Evolutionary conservation across 805 yeast species (phyloP), one percentile per base, ranked within the genome.

Genomic region (Wickerhamiella occidentalis): DNA sequence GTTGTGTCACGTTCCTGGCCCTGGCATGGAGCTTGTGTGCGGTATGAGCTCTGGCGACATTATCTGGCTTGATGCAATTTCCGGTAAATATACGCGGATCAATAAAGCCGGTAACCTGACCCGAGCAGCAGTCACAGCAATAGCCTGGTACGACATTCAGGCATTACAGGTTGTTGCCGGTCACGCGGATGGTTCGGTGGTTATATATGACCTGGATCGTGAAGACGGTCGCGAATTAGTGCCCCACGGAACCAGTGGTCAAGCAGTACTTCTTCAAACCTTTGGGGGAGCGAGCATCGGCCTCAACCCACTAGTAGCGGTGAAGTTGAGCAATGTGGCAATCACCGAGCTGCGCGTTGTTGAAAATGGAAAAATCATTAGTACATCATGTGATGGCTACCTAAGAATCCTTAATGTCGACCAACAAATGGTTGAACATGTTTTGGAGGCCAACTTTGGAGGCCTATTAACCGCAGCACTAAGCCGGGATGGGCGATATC

Each of bases 41-140:
- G 92, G 90, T 1, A 73, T 78, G 53, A 75, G 80, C 17, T 65
- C 78, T 1, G 86, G 90, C n/a, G 85, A 79, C 55, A 61, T 82
- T 2, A 54, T 82, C 5, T 71, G 85, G 73, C 53, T 79, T 30
- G 82, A 80, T 54, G 73, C 80, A 8, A 62, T 68, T 23, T 64
- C 69, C 36, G 66, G 68, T 61, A 69, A 69, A 50, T 77, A 75
- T 60, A 60, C 73, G 22, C 68, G 80, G 38, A 64, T 76, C 63
- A 77, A 77, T 60, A 77, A 76, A 55, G 65, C 67, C 50, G 78
- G 76, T 6, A 67, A 60, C 52, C 61, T 63, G 51, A 71, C 65
- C 54, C 68, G 59, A 51, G 67, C 60, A 54, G 71, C 77, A 45
- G 75, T 70, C 38, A 65, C 61, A 45, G 74, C 70, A 48, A 62